These are phyloP conservation scores for Cenococcum geophilum DNA, from an alignment of 495 filamentous ascomycete species.

Conservation along the genomic window DNA sequence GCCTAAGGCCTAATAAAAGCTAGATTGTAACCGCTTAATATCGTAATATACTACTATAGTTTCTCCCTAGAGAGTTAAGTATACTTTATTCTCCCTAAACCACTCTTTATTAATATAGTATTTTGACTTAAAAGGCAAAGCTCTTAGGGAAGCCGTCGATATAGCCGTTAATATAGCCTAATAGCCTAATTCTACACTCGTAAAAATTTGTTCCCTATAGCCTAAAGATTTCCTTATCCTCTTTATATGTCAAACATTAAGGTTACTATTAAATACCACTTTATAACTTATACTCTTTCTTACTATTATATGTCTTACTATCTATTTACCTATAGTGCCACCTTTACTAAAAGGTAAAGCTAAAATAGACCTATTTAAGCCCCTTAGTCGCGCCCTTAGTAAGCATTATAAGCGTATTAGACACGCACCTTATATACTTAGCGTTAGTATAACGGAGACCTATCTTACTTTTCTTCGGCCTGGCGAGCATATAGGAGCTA, in stretches of 20 bases:
- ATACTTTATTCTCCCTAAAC: too few relatives aligned
- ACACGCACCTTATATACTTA: conserved; percentile 39
- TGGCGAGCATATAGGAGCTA: conserved; percentile 24
- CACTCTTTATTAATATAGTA: too few relatives aligned
- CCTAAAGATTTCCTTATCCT: conserved; percentile 25
- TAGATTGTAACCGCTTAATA: too few relatives aligned
- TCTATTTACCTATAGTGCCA: conserved; percentile 29
- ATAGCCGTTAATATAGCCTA: conserved; percentile 20
- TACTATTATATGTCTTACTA: too few relatives aligned
- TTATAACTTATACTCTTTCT: too few relatives aligned
- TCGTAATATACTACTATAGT: too few relatives aligned
- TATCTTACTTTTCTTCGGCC: conserved; percentile 35
- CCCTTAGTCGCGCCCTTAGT: conserved; percentile 36
- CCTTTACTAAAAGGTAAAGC: conserved; percentile 19
- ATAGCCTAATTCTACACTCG: conserved; percentile 11
- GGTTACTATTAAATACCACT: too few relatives aligned
- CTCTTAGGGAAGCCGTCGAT: not conserved
- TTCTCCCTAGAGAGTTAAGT: too few relatives aligned
- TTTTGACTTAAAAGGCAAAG: too few relatives aligned
- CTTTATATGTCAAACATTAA: too few relatives aligned
- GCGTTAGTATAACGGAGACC: conserved; percentile 33
- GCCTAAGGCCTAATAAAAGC: too few relatives aligned
- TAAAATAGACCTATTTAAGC: conserved; percentile 41
- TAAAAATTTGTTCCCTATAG: conserved; percentile 18
- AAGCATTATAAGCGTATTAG: conserved; percentile 31